These are phyloP conservation scores for Rhododendron ferrugineum DNA, from an alignment of 148 eudicot species.

Conservation along the genomic window DNA sequence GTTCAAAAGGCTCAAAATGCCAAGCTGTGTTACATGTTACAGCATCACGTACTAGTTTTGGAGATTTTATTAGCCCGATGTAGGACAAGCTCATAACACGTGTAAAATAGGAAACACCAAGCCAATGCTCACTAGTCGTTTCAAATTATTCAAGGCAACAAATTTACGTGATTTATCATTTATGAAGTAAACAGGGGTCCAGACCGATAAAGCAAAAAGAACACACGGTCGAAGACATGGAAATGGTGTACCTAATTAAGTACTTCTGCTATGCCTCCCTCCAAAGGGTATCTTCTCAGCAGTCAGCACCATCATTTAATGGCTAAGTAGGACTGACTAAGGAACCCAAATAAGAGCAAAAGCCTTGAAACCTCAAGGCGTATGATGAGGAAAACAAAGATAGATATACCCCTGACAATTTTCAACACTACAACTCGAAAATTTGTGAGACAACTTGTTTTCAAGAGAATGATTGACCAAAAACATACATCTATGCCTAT, in stretches of 20 bases:
- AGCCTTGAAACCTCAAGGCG: background rate
- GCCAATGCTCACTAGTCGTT: background rate
- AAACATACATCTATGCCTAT: background rate
- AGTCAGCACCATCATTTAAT: background rate
- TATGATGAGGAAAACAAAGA: background rate
- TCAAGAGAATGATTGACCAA: conserved; percentile 2
- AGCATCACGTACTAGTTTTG: background rate
- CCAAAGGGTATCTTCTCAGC: background rate
- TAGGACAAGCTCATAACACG: background rate
- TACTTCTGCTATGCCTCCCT: background rate
- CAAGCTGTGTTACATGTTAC: background rate
- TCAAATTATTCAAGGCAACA: background rate
- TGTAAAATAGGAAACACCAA: background rate
- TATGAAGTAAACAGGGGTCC: background rate
- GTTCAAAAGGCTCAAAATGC: background rate
- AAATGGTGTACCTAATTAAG: background rate
- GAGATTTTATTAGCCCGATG: background rate
- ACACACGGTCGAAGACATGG: background rate
- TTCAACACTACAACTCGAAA: background rate
- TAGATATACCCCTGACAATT: background rate
- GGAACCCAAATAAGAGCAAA: background rate
- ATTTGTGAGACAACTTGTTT: background rate
- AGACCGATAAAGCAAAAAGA: background rate
- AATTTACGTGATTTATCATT: background rate
- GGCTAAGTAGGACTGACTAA: background rate